Conservation (phyloP, 495 filamentous ascomycete genomes). For the Diplogelasinospora grovesii region DNA sequence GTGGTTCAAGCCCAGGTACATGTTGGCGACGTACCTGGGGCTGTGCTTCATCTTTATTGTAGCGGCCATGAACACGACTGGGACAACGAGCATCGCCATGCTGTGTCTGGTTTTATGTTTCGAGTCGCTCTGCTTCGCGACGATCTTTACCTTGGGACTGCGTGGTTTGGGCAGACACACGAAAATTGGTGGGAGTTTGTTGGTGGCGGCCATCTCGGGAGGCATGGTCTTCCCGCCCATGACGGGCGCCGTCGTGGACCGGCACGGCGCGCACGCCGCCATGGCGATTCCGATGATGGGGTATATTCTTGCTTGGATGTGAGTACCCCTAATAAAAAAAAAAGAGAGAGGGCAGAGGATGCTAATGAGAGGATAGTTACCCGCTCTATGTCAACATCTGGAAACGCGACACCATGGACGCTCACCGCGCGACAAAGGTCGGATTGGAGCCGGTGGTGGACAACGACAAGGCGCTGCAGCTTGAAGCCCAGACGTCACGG, state of each 20-base stretch:
- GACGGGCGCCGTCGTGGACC: slow-evolving; percentile 51
- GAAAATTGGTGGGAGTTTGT: slow-evolving; percentile 56
- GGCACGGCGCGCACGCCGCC: slow-evolving; percentile 25
- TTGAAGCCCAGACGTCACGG: slow-evolving; percentile 11
- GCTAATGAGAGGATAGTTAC: slow-evolving; percentile 50
- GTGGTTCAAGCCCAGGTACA: slow-evolving; percentile 43
- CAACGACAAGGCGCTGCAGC: slow-evolving; percentile 12
- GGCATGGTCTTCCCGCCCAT: slow-evolving; percentile 60
- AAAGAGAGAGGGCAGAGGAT: too few relatives aligned
- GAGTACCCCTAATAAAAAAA: slow-evolving; percentile 5
- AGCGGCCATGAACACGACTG: slow-evolving; percentile 46
- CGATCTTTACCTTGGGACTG: slow-evolving; percentile 61
- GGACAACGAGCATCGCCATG: slow-evolving; percentile 50
- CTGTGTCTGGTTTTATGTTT: slow-evolving; percentile 61
- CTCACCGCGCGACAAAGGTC: slow-evolving; percentile 36
- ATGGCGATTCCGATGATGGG: slow-evolving; percentile 42
- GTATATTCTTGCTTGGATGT: slow-evolving; percentile 37
- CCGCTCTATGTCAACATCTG: slow-evolving; percentile 43
- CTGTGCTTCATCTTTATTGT: slow-evolving; percentile 52
- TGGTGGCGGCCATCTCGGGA: slow-evolving; percentile 58
- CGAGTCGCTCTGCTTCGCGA: slow-evolving; percentile 62
- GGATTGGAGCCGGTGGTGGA: slow-evolving; percentile 15
- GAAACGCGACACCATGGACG: slow-evolving; percentile 40
- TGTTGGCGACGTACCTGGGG: slow-evolving; percentile 44
- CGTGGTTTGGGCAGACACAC: slow-evolving; percentile 63